Evolutionary conservation across 2,329 filamentous ascomycete genomes (phyloP), one percentile per base, ranked within the genome.

Genomic region (Thelonectria olida): DNA sequence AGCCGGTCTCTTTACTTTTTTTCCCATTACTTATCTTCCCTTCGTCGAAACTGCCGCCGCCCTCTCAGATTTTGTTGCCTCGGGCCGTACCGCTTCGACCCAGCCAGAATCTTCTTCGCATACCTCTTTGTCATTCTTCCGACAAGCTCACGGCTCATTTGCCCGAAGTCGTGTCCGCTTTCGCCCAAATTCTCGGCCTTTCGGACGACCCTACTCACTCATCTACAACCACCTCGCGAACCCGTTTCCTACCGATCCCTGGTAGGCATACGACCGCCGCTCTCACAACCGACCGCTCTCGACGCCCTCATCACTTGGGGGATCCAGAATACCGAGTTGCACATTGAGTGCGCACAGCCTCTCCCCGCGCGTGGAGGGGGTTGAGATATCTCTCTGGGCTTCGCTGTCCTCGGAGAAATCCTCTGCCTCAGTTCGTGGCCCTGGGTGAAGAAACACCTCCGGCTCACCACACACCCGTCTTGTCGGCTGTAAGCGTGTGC

Each of bases 321-420:
- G 62, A 66, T 62, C 62, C 49, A 62, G 54, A 66, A 64, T 38
- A 63, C 38, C 62, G 53, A 61, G 58, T 67, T 66, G 67, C 63
- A 67, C 61, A 56, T 50, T 60, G 62, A 65, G 69, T 72, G 69
- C 62, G 62, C 56, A 66, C 62, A 61, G 60, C 58, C 63, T 70
- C 67, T 72, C 63, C 39, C 57, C 61, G 62, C 42, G 56, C 63
- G 63, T 50, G 62, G 63, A 71, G 64, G 67, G 69, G 65, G 65
- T 71, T 69, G 60, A 71, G 66, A 68, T 60, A 65, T 58, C 62
- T 65, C 53, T 62, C 66, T 54, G 61, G 64, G 60, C 62, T 62
- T 63, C 38, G 20, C 45, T 58, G 39, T 64, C 55, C 65, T 56
- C 60, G 58, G 62, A 63, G 65, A 65, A 58, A 52, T 68, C 49